Conservation (phyloP, 1,284 basidiomycete genomes). For the Cutaneotrichosporon dermatis region DNA sequence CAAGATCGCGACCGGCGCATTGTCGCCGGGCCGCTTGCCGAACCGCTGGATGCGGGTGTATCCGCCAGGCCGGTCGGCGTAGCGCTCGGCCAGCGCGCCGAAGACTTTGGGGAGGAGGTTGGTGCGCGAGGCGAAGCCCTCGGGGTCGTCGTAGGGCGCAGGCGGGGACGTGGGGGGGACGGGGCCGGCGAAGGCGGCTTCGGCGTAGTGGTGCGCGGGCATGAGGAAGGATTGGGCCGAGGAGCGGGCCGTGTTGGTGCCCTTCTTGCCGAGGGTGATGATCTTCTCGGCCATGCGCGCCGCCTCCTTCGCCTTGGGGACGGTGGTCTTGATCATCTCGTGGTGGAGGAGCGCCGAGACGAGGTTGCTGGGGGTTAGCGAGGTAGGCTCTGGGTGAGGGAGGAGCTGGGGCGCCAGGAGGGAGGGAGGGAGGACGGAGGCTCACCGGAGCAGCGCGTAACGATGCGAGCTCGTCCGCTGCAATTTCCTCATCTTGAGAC, state of each 20-base stretch:
- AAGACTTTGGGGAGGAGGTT: conserved; percentile 75
- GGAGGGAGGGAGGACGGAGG: not conserved
- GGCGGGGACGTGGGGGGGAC: conserved; percentile 8
- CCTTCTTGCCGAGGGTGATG: conserved; percentile 82
- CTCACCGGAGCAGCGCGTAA: conserved; percentile 77
- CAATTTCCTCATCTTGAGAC: conserved; percentile 79
- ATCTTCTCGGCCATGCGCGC: conserved; percentile 93
- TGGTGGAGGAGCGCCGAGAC: conserved; percentile 93
- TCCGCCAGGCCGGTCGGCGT: conserved; percentile 77
- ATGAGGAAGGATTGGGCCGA: conserved; percentile 72
- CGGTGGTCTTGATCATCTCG: conserved; percentile 92
- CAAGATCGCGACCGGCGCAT: conserved; percentile 86
- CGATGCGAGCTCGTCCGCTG: conserved; percentile 80
- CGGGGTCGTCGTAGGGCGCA: conserved; percentile 29
- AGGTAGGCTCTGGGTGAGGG: not conserved
- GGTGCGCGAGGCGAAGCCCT: conserved; percentile 46
- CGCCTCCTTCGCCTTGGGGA: conserved; percentile 91
- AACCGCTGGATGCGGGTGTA: conserved; percentile 93
- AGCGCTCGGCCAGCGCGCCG: conserved; percentile 71
- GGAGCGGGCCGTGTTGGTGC: conserved; percentile 60
- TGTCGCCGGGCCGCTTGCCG: conserved; percentile 83
- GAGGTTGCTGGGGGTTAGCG: conserved; percentile 63
- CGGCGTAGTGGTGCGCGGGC: conserved; percentile 30
- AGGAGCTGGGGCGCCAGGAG: too few species aligned
- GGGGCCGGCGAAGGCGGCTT: conserved; percentile 26